Conservation (phyloP, 176 grass and related monocot species). For the Ensete glaucum region DNA sequence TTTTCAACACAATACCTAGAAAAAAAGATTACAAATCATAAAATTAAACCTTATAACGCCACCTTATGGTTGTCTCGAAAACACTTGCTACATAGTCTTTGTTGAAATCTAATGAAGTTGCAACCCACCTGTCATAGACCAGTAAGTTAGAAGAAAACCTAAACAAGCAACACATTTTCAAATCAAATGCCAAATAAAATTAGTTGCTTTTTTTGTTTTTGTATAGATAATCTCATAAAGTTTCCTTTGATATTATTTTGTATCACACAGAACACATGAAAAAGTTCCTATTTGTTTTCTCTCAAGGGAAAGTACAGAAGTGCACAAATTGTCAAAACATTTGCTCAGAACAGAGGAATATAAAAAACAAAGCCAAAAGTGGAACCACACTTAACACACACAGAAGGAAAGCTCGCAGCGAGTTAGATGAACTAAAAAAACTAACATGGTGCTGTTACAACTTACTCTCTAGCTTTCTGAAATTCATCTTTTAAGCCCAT, state of each 20-base stretch:
- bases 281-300: background rate
- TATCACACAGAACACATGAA: constrained; percentile 7
- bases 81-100: constrained; percentile 95
- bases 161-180: background rate
- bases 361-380: background rate
- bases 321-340: constrained; percentile 1
- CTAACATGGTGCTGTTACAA: constrained; percentile 10
- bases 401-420: background rate
- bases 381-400: background rate
- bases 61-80: constrained; percentile 99
- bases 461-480: constrained; percentile 93
- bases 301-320: constrained; percentile 3
- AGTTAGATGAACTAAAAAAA: background rate
- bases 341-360: background rate
- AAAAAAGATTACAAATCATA: constrained; percentile 33
- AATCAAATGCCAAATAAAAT: background rate
- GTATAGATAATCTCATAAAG: background rate
- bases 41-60: constrained; percentile 93
- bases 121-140: constrained; percentile 74
- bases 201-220: background rate
- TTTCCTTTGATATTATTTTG: constrained; percentile 1
- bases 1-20: background rate
- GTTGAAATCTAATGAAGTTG: constrained; percentile 86
- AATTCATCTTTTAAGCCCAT: constrained; percentile 98
- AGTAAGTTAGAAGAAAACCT: constrained; percentile 4